Conservation (phyloP, 208 protist species). For the Borovskyia barvae region DNA sequence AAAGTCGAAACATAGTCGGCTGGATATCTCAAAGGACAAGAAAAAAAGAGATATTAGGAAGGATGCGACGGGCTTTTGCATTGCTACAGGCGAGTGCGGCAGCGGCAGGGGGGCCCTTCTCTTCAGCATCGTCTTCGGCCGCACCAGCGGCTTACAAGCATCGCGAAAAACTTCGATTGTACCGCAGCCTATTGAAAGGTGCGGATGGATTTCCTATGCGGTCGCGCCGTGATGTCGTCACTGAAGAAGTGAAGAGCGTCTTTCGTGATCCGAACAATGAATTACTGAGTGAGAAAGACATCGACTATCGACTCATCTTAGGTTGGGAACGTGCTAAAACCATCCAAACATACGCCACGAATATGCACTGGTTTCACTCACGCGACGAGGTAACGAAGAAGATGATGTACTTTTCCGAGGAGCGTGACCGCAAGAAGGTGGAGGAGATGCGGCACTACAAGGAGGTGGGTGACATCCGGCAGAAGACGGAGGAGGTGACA, state of each 20-base stretch:
- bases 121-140: slow-evolving; percentile 1
- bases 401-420: slow-evolving; percentile 79
- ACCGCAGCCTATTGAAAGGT: slow-evolving; percentile 70
- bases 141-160: slow-evolving; percentile 42
- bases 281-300: slow-evolving; percentile 43
- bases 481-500: slow-evolving; percentile 74
- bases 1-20: no score
- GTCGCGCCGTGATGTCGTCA: slow-evolving; percentile 78
- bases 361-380: slow-evolving; percentile 92
- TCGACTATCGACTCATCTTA: slow-evolving; percentile 83
- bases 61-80: not conserved
- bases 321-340: slow-evolving; percentile 74
- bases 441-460: slow-evolving; percentile 61
- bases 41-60: not conserved
- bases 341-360: slow-evolving; percentile 79
- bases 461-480: slow-evolving; percentile 37
- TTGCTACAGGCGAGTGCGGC: not conserved
- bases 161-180: slow-evolving; percentile 70
- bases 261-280: slow-evolving; percentile 71
- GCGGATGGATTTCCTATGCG: slow-evolving; percentile 70
- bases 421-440: slow-evolving; percentile 54
- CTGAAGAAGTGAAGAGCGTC: slow-evolving; percentile 69
- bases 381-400: slow-evolving; percentile 83
- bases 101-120: not conserved
- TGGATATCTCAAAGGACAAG: no score